These are phyloP conservation scores for Aspergillus ruber DNA, from an alignment of 2,329 filamentous ascomycete species.

Conservation along the genomic window DNA sequence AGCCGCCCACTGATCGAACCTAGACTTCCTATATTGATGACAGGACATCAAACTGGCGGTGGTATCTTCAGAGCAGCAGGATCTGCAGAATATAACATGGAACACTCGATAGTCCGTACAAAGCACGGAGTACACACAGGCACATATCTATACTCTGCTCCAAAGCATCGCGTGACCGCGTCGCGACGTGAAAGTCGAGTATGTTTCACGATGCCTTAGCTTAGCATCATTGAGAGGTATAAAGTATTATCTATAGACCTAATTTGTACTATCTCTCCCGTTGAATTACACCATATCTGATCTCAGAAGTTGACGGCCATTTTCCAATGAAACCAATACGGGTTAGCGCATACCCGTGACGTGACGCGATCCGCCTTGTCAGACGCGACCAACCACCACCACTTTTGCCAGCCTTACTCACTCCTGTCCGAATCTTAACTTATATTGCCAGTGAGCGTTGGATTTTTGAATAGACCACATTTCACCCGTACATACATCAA, in stretches of 20 bases:
- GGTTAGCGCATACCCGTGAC: slow-evolving; percentile 21
- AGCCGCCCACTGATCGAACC: too few relatives aligned
- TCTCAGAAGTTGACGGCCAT: neutral
- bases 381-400: slow-evolving; percentile 11
- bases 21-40: too few relatives aligned
- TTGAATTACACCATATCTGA: neutral
- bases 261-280: neutral
- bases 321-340: slow-evolving; percentile 19
- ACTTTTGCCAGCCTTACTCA: neutral
- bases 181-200: too few relatives aligned
- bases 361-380: slow-evolving; percentile 4
- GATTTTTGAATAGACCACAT: neutral
- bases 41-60: too few relatives aligned
- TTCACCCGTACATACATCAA: too few relatives aligned
- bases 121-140: too few relatives aligned
- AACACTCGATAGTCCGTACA: too few relatives aligned
- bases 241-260: neutral
- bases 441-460: neutral
- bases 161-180: neutral
- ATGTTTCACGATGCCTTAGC: too few relatives aligned
- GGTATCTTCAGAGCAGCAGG: too few relatives aligned
- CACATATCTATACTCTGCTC: too few relatives aligned
- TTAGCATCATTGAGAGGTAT: too few relatives aligned
- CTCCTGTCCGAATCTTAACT: neutral
- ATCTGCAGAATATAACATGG: too few relatives aligned